phyloP scores from a whole-genome alignment of 2,329 filamentous ascomycete species.

The Fusarium staphyleae region DNA sequence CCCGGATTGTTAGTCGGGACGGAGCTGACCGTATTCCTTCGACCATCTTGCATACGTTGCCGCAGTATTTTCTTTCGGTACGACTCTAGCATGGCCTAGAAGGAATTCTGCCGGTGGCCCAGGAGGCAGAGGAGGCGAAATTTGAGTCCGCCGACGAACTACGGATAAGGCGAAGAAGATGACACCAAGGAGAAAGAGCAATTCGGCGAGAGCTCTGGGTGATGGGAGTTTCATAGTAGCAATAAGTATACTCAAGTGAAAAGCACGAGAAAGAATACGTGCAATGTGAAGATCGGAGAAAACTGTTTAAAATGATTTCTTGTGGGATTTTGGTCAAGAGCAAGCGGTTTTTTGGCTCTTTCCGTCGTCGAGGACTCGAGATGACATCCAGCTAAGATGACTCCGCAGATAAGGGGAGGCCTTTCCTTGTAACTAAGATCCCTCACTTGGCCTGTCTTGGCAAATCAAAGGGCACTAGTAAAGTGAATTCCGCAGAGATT shows the following conservation, averaged over 20 bases:
- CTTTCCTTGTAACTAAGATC: slow-evolving; percentile 2
- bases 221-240: slow-evolving; percentile 19
- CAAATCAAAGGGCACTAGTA: not conserved
- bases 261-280: not conserved
- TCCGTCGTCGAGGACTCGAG: no score
- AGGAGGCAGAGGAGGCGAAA: slow-evolving; percentile 35
- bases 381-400: not conserved
- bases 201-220: slow-evolving; percentile 9
- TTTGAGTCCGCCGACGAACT: slow-evolving; percentile 10
- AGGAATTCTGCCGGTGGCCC: slow-evolving; percentile 42
- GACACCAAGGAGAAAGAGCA: slow-evolving; percentile 16
- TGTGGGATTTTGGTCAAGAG: not conserved
- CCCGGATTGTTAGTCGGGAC: not conserved
- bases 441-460: not conserved
- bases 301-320: not conserved
- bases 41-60: slow-evolving; percentile 40
- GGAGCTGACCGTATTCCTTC: slow-evolving; percentile 31
- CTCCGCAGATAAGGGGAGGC: slow-evolving; percentile 1
- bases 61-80: slow-evolving; percentile 40
- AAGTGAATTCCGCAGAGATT: not conserved
- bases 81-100: slow-evolving; percentile 39
- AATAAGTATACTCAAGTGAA: not conserved
- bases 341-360: not conserved
- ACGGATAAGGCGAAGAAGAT: slow-evolving; percentile 8
- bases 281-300: not conserved